Evolutionary conservation across 805 yeast species (phyloP).

Genomic region (Pichia eremophila): DNA sequence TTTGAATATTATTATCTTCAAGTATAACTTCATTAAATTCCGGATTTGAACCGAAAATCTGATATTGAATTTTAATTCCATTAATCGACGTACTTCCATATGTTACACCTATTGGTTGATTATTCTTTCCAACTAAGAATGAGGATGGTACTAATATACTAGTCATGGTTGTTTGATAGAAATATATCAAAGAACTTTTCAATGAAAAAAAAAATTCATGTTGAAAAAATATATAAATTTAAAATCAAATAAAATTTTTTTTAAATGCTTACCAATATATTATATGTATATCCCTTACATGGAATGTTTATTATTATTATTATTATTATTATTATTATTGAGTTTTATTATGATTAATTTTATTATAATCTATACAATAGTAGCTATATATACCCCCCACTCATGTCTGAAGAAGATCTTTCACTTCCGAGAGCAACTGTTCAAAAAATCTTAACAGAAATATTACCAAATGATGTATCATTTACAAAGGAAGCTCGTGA

Average conservation of each 20-base stretch:
- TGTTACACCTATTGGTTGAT: not conserved
- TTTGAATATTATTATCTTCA: not conserved
- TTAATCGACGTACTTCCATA: not conserved
- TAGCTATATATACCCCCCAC: too few relatives aligned
- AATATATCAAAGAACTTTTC: not conserved
- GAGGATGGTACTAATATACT: not conserved
- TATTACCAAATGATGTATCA: slow-evolving; percentile 77
- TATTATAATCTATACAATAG: too few relatives aligned
- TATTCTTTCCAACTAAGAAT: not conserved
- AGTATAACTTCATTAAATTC: not conserved
- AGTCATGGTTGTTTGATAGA: not conserved
- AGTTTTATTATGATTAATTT: too few relatives aligned
- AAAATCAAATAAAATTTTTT: too few relatives aligned
- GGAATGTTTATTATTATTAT: too few relatives aligned
- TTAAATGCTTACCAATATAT: too few relatives aligned
- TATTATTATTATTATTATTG: too few relatives aligned
- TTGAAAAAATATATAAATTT: too few relatives aligned
- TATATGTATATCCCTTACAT: too few relatives aligned
- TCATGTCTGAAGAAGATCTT: slow-evolving; percentile 23
- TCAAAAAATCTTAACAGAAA: slow-evolving; percentile 86
- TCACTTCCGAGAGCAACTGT: slow-evolving; percentile 67
- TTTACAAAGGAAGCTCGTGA: slow-evolving; percentile 92
- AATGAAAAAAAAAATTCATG: not conserved
- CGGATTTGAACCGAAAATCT: not conserved
- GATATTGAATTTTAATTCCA: not conserved